Base-by-base conservation (phyloP, 2,329 filamentous ascomycete genomes). In the Corynespora cassiicola region DNA sequence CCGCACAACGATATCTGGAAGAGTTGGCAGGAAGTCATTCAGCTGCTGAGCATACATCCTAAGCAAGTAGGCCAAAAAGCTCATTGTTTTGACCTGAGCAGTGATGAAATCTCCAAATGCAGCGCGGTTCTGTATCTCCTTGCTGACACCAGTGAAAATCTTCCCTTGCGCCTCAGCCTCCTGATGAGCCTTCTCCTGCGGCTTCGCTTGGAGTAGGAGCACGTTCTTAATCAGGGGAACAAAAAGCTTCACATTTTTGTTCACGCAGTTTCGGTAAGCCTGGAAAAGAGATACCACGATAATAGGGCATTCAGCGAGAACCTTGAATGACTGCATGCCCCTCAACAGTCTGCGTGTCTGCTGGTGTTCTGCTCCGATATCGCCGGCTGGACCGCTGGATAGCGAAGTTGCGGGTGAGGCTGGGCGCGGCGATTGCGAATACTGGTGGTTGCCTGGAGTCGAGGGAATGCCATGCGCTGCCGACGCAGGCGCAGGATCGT, bases 211-310 rank as follows among this genome's bases (percentile, higher is more conserved):
- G 7, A 96, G 78, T 47, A 89, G 78, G 20, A 99, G 74, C 19
- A 96, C 91, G 27, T 84, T 84, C 74, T 96, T 96, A 63, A 99
- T 99, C 15, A 95, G 77, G 3, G 94, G 92, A 5, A 97, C 89
- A 59, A 99, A 97, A 7, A 86, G 80, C 71, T 88, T 90, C 33
- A 99, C 91, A 58, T 96, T 96, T 39, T 85, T 80, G 23, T 83
- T 77, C 2, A 96, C 92, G 5, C 86, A 86, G 30, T 72, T 76
- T 31, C 91, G 84, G 59, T 99, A 94, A 5, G 92, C 87, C 71
- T 99, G 94, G 66, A 99, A 97, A 51, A 99, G 89, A 4, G 92
- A 97, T 1, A 99, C 94, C 3, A 99, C 94, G 25, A 99, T 97
- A 35, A 99, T 99, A 0, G 94, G 94, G 56, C 94, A 99, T 68